phyloP scores from a whole-genome alignment of 495 filamentous ascomycete species.

The Podospora conica region DNA sequence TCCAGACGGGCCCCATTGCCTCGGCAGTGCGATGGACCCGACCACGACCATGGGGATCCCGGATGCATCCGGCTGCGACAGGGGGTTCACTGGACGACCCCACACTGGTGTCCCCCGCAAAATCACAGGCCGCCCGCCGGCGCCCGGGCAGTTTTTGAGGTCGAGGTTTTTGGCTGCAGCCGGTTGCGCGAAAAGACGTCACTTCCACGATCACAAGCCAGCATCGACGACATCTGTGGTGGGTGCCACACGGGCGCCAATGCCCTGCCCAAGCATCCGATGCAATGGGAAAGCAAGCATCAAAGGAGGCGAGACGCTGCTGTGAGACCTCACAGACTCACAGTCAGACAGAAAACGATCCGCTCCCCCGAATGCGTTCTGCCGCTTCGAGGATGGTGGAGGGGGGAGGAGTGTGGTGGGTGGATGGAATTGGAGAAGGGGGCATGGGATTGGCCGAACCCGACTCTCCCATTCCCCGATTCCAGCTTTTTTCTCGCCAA shows the following conservation, averaged over 20 bases:
- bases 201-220: slow-evolving; percentile 30
- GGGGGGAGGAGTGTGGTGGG: background rate
- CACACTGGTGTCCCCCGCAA: slow-evolving; percentile 39
- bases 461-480: background rate
- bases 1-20: slow-evolving; percentile 4
- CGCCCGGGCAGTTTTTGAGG: background rate
- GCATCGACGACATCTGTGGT: background rate
- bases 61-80: slow-evolving; percentile 27
- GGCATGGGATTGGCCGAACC: background rate
- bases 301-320: background rate
- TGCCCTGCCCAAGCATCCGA: background rate
- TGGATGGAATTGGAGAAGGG: background rate
- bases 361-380: slow-evolving; percentile 7
- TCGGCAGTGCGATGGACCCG: slow-evolving; percentile 14
- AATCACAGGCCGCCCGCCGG: slow-evolving; percentile 49
- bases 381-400: background rate
- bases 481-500: background rate
- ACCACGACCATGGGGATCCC: slow-evolving; percentile 10
- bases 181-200: slow-evolving; percentile 30
- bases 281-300: background rate
- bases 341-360: background rate
- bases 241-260: no score
- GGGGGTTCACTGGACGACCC: background rate
- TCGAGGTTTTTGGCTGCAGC: slow-evolving; percentile 19
- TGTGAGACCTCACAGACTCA: background rate